Evolutionary conservation across 495 filamentous ascomycete genomes (phyloP).

Genomic region (Xylaria acuta): DNA sequence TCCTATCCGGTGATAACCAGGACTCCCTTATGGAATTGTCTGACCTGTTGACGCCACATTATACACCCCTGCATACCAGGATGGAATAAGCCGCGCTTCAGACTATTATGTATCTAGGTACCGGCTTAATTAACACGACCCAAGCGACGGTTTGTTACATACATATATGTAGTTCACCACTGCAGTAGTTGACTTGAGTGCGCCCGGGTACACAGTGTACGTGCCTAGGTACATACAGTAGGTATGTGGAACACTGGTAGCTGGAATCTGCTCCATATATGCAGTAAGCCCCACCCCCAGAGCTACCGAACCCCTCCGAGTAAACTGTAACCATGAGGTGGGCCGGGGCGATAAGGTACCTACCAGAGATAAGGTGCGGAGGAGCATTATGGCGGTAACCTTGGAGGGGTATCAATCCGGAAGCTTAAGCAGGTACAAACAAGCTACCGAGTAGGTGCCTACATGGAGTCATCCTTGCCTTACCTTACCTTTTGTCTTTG

Average conservation of each 20-base stretch:
- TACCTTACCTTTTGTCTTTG: conserved; percentile 1
- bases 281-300: not conserved
- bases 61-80: too few relatives aligned
- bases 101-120: not conserved
- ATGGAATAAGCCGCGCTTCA: too few relatives aligned
- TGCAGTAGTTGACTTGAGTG: too few relatives aligned
- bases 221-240: too few relatives aligned
- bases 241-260: not conserved
- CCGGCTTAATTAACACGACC: too few relatives aligned
- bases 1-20: too few relatives aligned
- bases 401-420: not conserved
- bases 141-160: too few relatives aligned
- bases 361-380: conserved; percentile 3
- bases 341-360: not conserved
- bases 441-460: not conserved
- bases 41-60: too few relatives aligned
- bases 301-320: not conserved
- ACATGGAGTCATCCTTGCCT: not conserved
- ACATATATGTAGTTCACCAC: too few relatives aligned
- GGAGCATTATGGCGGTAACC: not conserved
- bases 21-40: too few relatives aligned
- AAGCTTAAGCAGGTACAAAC: conserved; percentile 6
- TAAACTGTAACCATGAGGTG: not conserved
- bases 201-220: too few relatives aligned
- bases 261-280: not conserved